A percentile compares a stretch with the other conserved stretches of the same genome.
Evolutionary conservation across 495 filamentous ascomycete genomes (phyloP).

Genomic region (Talaromyces thailandensis): DNA sequence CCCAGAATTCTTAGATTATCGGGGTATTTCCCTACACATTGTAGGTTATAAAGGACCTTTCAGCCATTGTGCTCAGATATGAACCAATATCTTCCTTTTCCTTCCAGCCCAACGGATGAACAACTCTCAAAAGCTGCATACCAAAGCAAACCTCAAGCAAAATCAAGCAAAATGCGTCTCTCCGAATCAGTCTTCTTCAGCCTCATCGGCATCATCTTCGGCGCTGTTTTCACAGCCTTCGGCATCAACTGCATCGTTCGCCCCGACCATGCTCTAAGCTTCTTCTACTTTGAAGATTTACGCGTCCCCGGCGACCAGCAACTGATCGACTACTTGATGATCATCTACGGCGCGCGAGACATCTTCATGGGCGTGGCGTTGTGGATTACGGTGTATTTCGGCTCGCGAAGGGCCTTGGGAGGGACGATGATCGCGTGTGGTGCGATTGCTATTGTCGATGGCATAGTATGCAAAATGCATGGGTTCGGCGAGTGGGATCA

Average conservation of each 20-base stretch:
- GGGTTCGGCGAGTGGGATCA: constrained; percentile 43
- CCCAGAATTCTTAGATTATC: not conserved
- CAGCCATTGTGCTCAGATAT: not conserved
- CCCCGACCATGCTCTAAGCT: constrained; percentile 32
- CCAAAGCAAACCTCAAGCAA: not conserved
- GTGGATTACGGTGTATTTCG: constrained; percentile 25
- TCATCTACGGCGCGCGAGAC: constrained; percentile 42
- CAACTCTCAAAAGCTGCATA: not conserved
- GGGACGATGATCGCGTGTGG: constrained; percentile 35
- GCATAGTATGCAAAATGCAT: constrained; percentile 28
- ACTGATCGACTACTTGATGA: constrained; percentile 31
- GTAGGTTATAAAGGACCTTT: not conserved
- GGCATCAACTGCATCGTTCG: constrained; percentile 39
- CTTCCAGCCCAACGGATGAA: not conserved
- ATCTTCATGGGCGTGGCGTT: constrained; percentile 45
- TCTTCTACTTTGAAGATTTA: constrained; percentile 36
- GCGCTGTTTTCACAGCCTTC: constrained; percentile 35
- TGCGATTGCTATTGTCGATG: constrained; percentile 38
- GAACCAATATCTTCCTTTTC: not conserved
- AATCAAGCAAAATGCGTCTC: not conserved
- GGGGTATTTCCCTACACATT: not conserved
- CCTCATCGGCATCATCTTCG: constrained; percentile 19
- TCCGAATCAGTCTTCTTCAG: not conserved
- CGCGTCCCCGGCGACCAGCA: constrained; percentile 17
- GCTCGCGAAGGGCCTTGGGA: constrained; percentile 31